These are phyloP conservation scores for Globisporangium camurandrum DNA, from an alignment of 352 stramenopile species.

Conservation along the genomic window DNA sequence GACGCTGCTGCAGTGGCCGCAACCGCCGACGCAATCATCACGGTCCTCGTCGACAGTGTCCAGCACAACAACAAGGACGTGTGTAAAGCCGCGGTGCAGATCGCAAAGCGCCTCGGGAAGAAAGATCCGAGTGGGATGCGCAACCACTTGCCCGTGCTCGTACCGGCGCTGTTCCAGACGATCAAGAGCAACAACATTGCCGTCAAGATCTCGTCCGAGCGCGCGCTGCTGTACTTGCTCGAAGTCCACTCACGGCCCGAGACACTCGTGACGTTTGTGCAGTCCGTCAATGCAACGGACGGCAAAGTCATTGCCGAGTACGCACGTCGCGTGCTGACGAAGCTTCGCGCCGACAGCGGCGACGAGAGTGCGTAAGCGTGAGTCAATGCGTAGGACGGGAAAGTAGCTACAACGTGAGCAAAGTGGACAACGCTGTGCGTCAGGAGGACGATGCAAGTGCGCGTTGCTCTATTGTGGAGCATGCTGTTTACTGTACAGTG, in stretches of 20 bases:
- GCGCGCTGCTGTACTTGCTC: slow-evolving; percentile 81
- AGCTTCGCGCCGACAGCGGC: slow-evolving; percentile 80
- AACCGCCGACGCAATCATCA: slow-evolving; percentile 33
- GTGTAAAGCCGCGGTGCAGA: slow-evolving; percentile 55
- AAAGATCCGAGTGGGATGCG: slow-evolving; percentile 48
- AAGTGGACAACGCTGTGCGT: no score
- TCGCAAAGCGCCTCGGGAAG: slow-evolving; percentile 72
- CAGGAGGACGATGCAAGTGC: no score
- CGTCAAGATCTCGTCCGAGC: slow-evolving; percentile 82
- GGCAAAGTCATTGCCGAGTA: slow-evolving; percentile 87
- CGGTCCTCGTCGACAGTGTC: slow-evolving; percentile 54
- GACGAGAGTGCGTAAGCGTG: slow-evolving; percentile 65
- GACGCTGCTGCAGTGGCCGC: no score
- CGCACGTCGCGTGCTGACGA: slow-evolving; percentile 76
- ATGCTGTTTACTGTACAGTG: no score
- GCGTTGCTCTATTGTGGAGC: no score
- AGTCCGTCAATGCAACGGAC: slow-evolving; percentile 35
- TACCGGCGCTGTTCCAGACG: slow-evolving; percentile 71
- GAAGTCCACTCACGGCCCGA: slow-evolving; percentile 78
- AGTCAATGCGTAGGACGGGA: no score
- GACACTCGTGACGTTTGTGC: slow-evolving; percentile 68
- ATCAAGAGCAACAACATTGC: slow-evolving; percentile 88
- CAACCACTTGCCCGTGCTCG: slow-evolving; percentile 42
- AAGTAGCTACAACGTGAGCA: no score
- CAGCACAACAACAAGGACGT: slow-evolving; percentile 78